Conservation (phyloP, 2,329 filamentous ascomycete genomes). For the Raffaelea albimanens region DNA sequence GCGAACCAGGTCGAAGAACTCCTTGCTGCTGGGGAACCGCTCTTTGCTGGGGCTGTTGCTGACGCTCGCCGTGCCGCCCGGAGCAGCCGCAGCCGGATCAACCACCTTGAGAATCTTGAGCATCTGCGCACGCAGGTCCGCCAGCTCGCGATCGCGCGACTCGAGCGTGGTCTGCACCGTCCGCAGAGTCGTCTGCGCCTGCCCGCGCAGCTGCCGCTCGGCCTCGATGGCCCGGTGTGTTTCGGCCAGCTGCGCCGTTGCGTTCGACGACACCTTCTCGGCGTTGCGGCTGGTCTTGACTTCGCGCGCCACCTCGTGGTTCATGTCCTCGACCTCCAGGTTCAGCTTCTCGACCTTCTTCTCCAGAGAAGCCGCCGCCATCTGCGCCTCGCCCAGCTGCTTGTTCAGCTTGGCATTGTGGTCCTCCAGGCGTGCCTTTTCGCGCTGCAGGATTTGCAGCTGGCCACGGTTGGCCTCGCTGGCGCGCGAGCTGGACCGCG, state of each 20-base stretch:
- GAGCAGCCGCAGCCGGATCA: constrained; percentile 56
- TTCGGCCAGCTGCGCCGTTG: constrained; percentile 77
- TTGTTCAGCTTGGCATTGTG: constrained; percentile 71
- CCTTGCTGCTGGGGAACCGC: constrained; percentile 7
- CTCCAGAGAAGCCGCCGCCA: constrained; percentile 73
- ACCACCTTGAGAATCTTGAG: constrained; percentile 78
- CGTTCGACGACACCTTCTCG: constrained; percentile 75
- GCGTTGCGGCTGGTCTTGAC: constrained; percentile 83
- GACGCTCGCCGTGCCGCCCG: constrained; percentile 51
- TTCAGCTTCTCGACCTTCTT: constrained; percentile 93
- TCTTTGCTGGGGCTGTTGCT: constrained; percentile 28
- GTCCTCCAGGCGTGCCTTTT: constrained; percentile 76
- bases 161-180: constrained; percentile 74
- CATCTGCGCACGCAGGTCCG: constrained; percentile 70
- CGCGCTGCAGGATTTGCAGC: constrained; percentile 65
- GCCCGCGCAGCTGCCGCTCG: constrained; percentile 73
- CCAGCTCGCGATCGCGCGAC: constrained; percentile 68
- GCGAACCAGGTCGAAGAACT: constrained; percentile 65
- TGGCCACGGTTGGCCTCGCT: constrained; percentile 75
- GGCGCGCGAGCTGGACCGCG: constrained; percentile 76
- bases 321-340: constrained; percentile 80
- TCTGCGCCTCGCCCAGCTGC: constrained; percentile 76
- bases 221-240: constrained; percentile 83
- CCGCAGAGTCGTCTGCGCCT: constrained; percentile 77
- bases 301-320: constrained; percentile 82